A percentile compares a stretch with the other conserved stretches of the same genome.
Conservation (phyloP, 2,329 filamentous ascomycete species). For the Ceratocystis ficicola region DNA sequence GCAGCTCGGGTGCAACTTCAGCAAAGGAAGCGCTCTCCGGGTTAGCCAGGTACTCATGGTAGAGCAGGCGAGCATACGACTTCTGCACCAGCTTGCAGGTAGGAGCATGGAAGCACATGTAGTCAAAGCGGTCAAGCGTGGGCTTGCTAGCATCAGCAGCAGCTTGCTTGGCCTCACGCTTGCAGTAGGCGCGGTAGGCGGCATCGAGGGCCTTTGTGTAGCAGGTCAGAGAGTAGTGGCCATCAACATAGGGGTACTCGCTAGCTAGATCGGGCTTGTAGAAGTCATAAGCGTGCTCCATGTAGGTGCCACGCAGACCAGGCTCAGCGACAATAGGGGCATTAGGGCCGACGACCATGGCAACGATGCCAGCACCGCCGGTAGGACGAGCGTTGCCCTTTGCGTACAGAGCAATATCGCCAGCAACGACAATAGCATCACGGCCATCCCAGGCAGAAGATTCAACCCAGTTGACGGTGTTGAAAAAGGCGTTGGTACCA, state of each 20-base stretch:
- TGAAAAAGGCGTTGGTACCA: conserved; percentile 74
- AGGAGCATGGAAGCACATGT: conserved; percentile 70
- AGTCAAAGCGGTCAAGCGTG: conserved; percentile 68
- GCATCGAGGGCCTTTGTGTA: conserved; percentile 70
- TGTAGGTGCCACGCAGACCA: conserved; percentile 66
- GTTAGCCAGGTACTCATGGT: conserved; percentile 71
- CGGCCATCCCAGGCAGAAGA: conserved; percentile 78
- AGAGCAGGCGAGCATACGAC: conserved; percentile 70
- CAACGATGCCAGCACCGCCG: conserved; percentile 66
- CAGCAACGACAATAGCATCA: conserved; percentile 66
- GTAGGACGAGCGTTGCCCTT: conserved; percentile 73
- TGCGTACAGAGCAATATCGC: conserved; percentile 75
- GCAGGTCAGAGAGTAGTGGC: conserved; percentile 71
- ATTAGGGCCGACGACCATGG: conserved; percentile 66
- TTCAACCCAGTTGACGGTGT: conserved; percentile 74
- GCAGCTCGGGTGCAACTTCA: conserved; percentile 63
- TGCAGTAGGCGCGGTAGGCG: conserved; percentile 69
- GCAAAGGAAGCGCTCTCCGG: conserved; percentile 55
- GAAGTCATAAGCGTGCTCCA: conserved; percentile 78
- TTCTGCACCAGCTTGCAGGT: conserved; percentile 82
- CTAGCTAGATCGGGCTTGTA: conserved; percentile 82
- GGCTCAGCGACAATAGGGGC: conserved; percentile 66
- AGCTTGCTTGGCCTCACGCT: conserved; percentile 52
- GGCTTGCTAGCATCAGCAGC: conserved; percentile 41
- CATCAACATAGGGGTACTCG: conserved; percentile 78